Percentiles rank a stretch among this genome's conserved stretches.
phyloP scores from a whole-genome alignment of 2,329 filamentous ascomycete genomes.

The Cladosporium colombiae region DNA sequence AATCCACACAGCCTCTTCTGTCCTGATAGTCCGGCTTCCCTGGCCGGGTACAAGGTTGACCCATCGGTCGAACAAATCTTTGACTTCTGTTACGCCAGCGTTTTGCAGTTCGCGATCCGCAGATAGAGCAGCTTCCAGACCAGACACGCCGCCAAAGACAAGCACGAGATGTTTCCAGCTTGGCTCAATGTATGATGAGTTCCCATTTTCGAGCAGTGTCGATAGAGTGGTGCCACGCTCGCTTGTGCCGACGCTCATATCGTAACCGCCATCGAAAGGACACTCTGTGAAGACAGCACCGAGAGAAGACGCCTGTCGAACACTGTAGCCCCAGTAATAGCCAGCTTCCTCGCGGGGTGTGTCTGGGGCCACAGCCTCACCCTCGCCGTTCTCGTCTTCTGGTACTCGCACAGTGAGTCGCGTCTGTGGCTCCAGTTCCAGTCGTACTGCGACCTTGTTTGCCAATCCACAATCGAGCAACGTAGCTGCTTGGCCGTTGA shows the following conservation, averaged over 20 bases:
- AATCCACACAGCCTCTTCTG: conserved; percentile 80
- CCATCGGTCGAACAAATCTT: conserved; percentile 80
- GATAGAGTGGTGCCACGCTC: conserved; percentile 61
- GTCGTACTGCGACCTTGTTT: conserved; percentile 53
- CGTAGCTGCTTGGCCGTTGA: conserved; percentile 45
- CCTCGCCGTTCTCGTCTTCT: conserved; percentile 23
- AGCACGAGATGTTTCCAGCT: conserved; percentile 67
- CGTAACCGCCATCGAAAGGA: conserved; percentile 74
- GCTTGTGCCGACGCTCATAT: conserved; percentile 79
- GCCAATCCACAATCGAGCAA: conserved; percentile 54
- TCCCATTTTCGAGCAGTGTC: conserved; percentile 40
- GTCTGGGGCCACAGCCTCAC: conserved; percentile 59
- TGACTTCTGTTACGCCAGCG: conserved; percentile 64
- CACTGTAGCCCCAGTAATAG: conserved; percentile 83
- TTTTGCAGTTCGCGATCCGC: conserved; percentile 60
- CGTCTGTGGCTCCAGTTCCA: conserved; percentile 67
- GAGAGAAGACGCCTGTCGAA: conserved; percentile 66
- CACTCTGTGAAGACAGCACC: conserved; percentile 77
- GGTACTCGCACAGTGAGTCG: conserved; percentile 72
- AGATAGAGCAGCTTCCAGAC: conserved; percentile 72
- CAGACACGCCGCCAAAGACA: conserved; percentile 78
- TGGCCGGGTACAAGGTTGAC: conserved; percentile 78
- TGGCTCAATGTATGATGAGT: conserved; percentile 46
- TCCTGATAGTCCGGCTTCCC: conserved; percentile 78
- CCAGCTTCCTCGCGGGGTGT: conserved; percentile 72